Evolutionary conservation across 805 yeast species (phyloP).

Genomic region (Metschnikowia shivogae): DNA sequence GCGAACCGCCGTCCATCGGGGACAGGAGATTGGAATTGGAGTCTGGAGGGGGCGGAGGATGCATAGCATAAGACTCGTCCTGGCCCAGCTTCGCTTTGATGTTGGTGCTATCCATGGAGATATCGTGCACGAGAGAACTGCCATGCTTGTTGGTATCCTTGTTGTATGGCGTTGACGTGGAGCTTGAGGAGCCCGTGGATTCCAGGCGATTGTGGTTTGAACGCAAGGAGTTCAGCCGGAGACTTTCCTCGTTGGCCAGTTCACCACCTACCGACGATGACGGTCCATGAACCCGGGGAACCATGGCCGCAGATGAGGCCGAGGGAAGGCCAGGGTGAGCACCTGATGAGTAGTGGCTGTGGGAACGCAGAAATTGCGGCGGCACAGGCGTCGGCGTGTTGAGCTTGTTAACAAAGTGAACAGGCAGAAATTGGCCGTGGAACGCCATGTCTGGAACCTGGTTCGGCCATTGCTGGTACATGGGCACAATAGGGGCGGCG

Average conservation of each 20-base stretch:
- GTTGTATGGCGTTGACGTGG: not conserved
- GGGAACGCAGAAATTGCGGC: not conserved
- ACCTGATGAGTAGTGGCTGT: not conserved
- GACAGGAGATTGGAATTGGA: not conserved
- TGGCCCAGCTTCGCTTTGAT: not conserved
- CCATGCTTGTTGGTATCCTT: not conserved
- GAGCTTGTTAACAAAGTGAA: not conserved
- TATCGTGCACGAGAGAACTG: not conserved
- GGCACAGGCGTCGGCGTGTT: not conserved
- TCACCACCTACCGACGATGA: slow-evolving; percentile 1
- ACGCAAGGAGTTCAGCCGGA: not conserved
- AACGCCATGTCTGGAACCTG: not conserved
- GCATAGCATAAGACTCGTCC: not conserved
- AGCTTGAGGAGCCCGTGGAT: slow-evolving; percentile 1
- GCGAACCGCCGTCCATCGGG: not conserved
- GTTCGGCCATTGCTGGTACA: slow-evolving; percentile 4
- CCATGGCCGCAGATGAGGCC: not conserved
- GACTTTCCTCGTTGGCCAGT: slow-evolving; percentile 1
- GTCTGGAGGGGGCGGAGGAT: slow-evolving; percentile 3
- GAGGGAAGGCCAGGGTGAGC: not conserved
- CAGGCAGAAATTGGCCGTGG: not conserved
- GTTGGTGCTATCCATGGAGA: not conserved
- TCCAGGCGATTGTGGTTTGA: not conserved
- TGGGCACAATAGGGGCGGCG: not conserved
- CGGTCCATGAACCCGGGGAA: not conserved